Percentiles rank a stretch among this genome's conserved stretches.
Conservation (phyloP, 179 eudicot species). For the Patellifolia procumbens region DNA sequence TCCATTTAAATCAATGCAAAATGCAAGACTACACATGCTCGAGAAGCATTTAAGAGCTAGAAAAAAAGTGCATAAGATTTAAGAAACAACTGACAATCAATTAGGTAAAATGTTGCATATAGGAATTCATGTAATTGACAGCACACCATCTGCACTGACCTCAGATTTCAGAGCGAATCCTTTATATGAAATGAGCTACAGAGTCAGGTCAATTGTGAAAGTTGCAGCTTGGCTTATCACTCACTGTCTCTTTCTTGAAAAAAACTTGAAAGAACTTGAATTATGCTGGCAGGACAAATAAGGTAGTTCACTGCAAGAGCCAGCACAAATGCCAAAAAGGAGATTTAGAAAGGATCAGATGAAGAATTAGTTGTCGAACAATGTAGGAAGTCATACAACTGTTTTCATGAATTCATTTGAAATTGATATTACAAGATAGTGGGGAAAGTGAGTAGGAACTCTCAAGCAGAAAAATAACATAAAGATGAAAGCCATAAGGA, state of each 20-base stretch:
- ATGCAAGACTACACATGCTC: background rate
- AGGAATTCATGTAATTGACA: background rate
- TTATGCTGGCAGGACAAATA: background rate
- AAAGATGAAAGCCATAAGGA: background rate
- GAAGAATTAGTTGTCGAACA: background rate
- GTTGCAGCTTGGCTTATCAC: conserved; percentile 18
- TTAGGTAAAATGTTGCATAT: background rate
- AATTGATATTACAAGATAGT: background rate
- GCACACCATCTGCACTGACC: conserved; percentile 14
- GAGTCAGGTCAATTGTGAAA: conserved; percentile 10
- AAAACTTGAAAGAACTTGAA: background rate
- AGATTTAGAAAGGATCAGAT: background rate
- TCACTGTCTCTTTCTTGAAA: background rate
- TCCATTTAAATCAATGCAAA: background rate
- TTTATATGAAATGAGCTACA: conserved; percentile 18
- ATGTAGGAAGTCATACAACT: background rate
- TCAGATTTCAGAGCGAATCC: conserved; percentile 4
- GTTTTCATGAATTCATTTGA: background rate
- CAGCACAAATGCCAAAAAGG: conserved; percentile 4
- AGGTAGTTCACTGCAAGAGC: conserved; percentile 12
- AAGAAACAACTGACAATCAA: background rate
- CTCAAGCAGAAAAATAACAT: background rate
- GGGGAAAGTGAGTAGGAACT: background rate
- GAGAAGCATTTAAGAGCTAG: background rate
- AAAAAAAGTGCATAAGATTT: background rate